Evolutionary conservation across 2,329 filamentous ascomycete genomes (phyloP), one percentile per base, ranked within the genome.

Genomic region (Fusarium austroafricanum): DNA sequence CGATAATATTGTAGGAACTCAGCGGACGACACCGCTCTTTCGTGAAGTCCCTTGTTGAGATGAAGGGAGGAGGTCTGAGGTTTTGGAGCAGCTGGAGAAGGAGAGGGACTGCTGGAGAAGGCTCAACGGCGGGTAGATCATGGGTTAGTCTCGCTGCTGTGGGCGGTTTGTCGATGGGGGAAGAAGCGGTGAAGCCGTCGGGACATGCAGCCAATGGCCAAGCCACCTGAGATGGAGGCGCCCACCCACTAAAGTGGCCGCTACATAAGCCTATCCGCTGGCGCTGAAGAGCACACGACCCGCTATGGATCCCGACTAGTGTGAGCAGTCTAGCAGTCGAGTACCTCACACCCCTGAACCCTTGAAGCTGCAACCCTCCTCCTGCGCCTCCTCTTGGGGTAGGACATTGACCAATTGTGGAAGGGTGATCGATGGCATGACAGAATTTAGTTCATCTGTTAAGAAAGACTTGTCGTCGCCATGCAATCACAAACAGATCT

Each of bases 21-120:
- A 78, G 74, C 75, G 71, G 75, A 75, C 75, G 80, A 82, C 80
- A 82, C 80, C 80, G 80, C 80, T 80, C 78, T 82, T 81, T 81
- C 74, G 71, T 76, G 70, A 75, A 72, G 70, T 75, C 72, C 75
- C 76, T 73, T 72, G 64, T 68, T 39, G 69, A 71, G 61, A 64
- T 70, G 62, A 72, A 75, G 67, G 66, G 67, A 71, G 60, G 59
- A 76, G 71, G 71, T 75, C 73, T 73, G 59, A 76, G 71, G 70
- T 75, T 74, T 73, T 71, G 65, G 71, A 72, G 68, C 61, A 65
- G 69, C 60, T 65, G 65, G 56, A 69, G 70, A 65, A 75, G 68
- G 65, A 71, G 58, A 71, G 57, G 62, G 64, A 68, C 65, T 72
- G 64, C 65, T 73, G 67, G 67, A 73, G 71, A 68, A 65, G 65